Base-by-base conservation (phyloP, 2,329 filamentous ascomycete genomes). In the Verruconis gallopava region DNA sequence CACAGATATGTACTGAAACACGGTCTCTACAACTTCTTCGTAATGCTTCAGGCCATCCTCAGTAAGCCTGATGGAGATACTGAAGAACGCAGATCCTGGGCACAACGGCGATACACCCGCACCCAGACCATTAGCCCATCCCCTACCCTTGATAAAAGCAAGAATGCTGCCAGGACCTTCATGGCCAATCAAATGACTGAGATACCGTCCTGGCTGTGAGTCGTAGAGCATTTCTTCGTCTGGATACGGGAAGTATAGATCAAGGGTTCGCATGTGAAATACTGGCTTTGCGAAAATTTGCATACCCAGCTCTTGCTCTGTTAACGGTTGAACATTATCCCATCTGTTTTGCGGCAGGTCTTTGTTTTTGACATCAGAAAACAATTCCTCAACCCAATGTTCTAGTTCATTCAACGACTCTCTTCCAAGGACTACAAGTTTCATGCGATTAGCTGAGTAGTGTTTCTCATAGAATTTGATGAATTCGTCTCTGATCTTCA, bases 391-490 rank as follows among this genome's bases (percentile, higher is more conserved):
- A 1, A 84, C 82, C 88, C 86, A 95, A 42, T 72, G 67, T 59
- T 95, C 81, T 43, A 94, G 66, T 14, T 85, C 75, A 52, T 94
- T 85, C 45, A 95, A 67, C 4, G 77, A 69, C 58, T 95, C 88
- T 39, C 81, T 74, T 1, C 88, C 88, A 17, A 95, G 63, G 3
- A 94, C 77, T 28, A 88, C 85, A 38, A 95, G 68, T 68, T 93
- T 94, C 84, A 94, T 94, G 30, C 79, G 73, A 55, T 95, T 95
- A 45, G 88, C 84, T 1, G 88, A 94, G 62, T 95, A 95, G 55
- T 93, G 80, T 54, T 79, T 81, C 48, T 78, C 75, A 58, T 95
- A 85, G 55, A 95, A 95, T 48, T 86, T 80, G 50, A 95, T 93
- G 56, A 95, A 95, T 59, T 88, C 86, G 50, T 85, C 79, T 38